Conservation (phyloP, 495 filamentous ascomycete genomes). For the Tuber magnatum region DNA sequence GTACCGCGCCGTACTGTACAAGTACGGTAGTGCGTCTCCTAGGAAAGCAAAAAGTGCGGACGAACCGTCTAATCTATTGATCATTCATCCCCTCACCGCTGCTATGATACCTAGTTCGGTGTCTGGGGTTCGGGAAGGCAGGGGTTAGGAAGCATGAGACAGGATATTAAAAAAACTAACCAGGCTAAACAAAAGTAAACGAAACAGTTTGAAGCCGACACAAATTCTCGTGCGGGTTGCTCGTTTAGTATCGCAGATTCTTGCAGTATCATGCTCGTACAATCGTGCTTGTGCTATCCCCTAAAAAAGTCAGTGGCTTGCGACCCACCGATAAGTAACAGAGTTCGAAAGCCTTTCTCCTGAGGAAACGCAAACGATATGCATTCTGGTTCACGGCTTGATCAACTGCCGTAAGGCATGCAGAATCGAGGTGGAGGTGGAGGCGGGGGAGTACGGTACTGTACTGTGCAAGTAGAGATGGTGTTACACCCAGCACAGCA, state of each 20-base stretch:
- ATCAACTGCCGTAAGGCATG: not conserved
- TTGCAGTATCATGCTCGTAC: not conserved
- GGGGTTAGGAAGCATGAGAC: conserved; percentile 9
- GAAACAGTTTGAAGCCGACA: not conserved
- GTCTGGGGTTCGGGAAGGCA: conserved; percentile 19
- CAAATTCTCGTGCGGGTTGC: not conserved
- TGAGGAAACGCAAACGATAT: not conserved
- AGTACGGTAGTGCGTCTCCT: too few relatives aligned
- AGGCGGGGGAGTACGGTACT: too few relatives aligned
- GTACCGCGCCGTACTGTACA: not conserved
- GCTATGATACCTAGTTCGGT: not conserved
- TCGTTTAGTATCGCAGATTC: not conserved
- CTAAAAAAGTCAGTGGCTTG: not conserved
- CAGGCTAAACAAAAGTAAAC: not conserved
- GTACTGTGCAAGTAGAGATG: not conserved
- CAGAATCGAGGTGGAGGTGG: not conserved
- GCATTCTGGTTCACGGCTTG: not conserved
- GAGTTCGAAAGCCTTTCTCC: not conserved
- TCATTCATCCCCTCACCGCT: not conserved
- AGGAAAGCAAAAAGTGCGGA: not conserved
- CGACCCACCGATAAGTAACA: not conserved
- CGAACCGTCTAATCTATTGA: not conserved
- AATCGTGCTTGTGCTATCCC: not conserved
- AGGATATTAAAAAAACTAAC: conserved; percentile 17
- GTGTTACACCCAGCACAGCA: not conserved